phyloP scores from a whole-genome alignment of 2,329 filamentous ascomycete species.

The Zalaria sp. region DNA sequence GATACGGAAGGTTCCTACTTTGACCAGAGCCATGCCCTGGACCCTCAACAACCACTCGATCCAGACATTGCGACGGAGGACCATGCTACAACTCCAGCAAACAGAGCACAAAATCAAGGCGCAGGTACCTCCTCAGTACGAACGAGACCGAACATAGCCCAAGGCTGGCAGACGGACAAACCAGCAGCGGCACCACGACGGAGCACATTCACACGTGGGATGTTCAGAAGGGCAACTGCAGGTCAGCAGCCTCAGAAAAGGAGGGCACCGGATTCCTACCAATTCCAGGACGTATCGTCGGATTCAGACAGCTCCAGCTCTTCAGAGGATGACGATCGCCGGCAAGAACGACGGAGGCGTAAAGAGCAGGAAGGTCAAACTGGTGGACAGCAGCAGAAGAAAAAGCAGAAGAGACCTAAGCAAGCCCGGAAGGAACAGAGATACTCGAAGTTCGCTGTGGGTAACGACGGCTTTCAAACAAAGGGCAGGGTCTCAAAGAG shows the following conservation, averaged over 20 bases:
- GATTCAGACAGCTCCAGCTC: slow-evolving; percentile 3
- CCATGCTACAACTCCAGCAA: background rate
- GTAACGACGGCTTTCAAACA: slow-evolving; percentile 51
- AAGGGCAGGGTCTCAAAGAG: slow-evolving; percentile 50
- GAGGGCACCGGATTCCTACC: background rate
- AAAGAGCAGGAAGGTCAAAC: background rate
- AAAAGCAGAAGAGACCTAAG: slow-evolving; percentile 6
- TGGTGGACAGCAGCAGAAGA: slow-evolving; percentile 2
- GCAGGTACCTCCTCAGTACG: too few species aligned
- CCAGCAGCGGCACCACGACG: slow-evolving; percentile 1
- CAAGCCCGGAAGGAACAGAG: slow-evolving; percentile 8
- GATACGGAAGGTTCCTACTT: background rate
- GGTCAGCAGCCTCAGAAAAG: background rate
- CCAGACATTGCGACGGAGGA: slow-evolving; percentile 12
- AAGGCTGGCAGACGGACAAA: slow-evolving; percentile 5
- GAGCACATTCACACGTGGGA: slow-evolving; percentile 1
- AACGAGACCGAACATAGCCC: slow-evolving; percentile 1
- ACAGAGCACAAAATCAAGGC: background rate
- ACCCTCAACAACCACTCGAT: slow-evolving; percentile 21
- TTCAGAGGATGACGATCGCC: slow-evolving; percentile 2
- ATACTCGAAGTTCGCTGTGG: slow-evolving; percentile 44
- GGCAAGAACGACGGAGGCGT: background rate
- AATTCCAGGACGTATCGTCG: background rate
- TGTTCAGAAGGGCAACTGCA: background rate
- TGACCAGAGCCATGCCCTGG: slow-evolving; percentile 6